phyloP scores from a whole-genome alignment of 176 grass and related monocot species.

The Oryza longistaminata region DNA sequence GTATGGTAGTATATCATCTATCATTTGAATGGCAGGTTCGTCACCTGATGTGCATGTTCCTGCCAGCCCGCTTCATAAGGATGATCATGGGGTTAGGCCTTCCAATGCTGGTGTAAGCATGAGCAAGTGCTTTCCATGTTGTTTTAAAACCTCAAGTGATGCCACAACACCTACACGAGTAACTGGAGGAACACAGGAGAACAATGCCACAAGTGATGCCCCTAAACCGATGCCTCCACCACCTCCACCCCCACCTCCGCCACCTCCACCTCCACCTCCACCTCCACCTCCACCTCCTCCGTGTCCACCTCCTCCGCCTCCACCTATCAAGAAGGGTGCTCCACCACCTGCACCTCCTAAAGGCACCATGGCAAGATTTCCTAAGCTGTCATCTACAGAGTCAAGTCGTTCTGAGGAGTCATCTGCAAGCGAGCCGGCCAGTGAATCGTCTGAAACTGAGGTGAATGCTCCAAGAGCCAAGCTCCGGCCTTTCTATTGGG shows the following conservation, averaged over 20 bases:
- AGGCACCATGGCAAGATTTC: conserved; percentile 32
- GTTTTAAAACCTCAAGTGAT: conserved; percentile 32
- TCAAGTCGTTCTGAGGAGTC: conserved; percentile 50
- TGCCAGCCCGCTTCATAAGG: conserved; percentile 28
- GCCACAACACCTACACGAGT: not conserved
- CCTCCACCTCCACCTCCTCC: conserved; percentile 32
- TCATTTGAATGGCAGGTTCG: conserved; percentile 21
- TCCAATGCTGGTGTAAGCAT: conserved; percentile 23
- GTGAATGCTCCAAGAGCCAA: conserved; percentile 54
- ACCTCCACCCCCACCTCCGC: too few species aligned
- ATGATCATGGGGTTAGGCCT: conserved; percentile 10
- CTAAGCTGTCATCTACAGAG: conserved; percentile 42
- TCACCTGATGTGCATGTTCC: not conserved
- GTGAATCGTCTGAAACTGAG: conserved; percentile 43
- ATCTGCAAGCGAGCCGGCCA: conserved; percentile 37
- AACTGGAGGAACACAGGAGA: conserved; percentile 32
- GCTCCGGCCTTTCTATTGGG: conserved; percentile 88
- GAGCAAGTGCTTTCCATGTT: conserved; percentile 45
- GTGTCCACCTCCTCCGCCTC: conserved; percentile 26
- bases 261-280: too few species aligned
- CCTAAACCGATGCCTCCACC: conserved; percentile 34
- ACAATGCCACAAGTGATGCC: conserved; percentile 23
- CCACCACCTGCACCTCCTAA: conserved; percentile 29
- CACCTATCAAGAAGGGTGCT: conserved; percentile 34
- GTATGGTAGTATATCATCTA: not conserved